Evolutionary conservation across 1,284 basidiomycete species (phyloP).

Genomic region (Psilocybe mexicana): DNA sequence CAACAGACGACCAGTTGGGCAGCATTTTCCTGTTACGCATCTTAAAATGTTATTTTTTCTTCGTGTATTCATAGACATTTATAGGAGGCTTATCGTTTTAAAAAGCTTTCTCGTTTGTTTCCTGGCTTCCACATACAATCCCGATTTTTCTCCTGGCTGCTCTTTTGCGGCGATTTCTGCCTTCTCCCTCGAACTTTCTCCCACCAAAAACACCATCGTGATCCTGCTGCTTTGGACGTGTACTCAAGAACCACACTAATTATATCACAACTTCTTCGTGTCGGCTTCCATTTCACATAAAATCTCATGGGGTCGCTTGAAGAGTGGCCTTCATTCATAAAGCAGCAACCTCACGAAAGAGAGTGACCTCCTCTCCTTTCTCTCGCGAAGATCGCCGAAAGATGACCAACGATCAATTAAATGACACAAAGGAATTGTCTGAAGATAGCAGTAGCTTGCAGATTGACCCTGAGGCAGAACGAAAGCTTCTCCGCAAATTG

Average conservation of each 20-base stretch:
- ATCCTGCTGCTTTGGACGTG: background rate
- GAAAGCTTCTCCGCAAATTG: slow-evolving; percentile 36
- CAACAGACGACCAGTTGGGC: too few species aligned
- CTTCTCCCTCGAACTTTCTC: background rate
- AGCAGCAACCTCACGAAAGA: background rate
- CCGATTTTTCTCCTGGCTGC: too few species aligned
- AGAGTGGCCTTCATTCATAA: background rate
- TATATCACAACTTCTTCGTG: background rate
- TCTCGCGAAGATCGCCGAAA: background rate
- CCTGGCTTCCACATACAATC: too few species aligned
- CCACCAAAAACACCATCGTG: background rate
- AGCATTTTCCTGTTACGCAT: too few species aligned
- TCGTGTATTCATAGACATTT: too few species aligned
- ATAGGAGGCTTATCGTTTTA: too few species aligned
- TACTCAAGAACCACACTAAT: background rate
- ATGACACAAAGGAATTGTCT: slow-evolving; percentile 4
- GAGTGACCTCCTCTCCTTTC: background rate
- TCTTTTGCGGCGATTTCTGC: too few species aligned
- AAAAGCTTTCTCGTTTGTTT: too few species aligned
- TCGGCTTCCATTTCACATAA: background rate
- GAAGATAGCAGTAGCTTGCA: slow-evolving; percentile 4
- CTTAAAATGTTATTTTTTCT: too few species aligned
- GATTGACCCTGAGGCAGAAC: slow-evolving; percentile 34
- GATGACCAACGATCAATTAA: background rate
- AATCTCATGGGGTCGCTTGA: background rate